Evolutionary conservation across 2,329 filamentous ascomycete genomes (phyloP), one percentile per base, ranked within the genome.

Genomic region (Xylaria sp.): DNA sequence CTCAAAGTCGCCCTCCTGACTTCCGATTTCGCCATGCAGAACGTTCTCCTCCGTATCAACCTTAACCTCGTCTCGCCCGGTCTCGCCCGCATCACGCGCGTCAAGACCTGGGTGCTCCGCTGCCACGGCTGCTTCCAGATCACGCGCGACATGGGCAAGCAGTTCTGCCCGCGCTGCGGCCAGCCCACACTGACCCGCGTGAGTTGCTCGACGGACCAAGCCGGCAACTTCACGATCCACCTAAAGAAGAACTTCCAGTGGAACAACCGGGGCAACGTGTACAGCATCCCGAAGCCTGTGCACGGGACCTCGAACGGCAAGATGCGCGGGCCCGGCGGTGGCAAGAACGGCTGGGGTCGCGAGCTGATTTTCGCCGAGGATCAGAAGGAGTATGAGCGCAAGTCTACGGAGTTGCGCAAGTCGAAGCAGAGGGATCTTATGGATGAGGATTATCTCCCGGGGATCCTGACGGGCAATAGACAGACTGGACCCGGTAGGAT

Each of bases 1-100:
- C 88, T 97, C 67, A 88, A 95, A 74, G 91, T 90, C 13, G 93
- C 92, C n/a, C 87, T 93, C 50, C 88, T 97, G 71, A 97, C 94
- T 1, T 92, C 89, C 58, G 94, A 99, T 78, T 97, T 90, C 76
- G 93, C 94, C 58, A 96, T 99, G 91, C 93, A 97, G 77, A 97
- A 97, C 73, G 92, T 97, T 6, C 84, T 94, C 1, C 82, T 99
- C 3, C 91, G 95, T 67, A 95, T 97, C 79, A 96, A 97, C 76
- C 84, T 99, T 56, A 91, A 94, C 72, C 84, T 97, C 9, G 82
- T 97, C 60, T 92, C 92, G 0, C 83, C 90, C 0, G 83, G 85
- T 13, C 80, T 97, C 62, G 83, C 90, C 63, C 86, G 92, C 68
- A 91, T 99, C 72, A 88, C 86, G 44, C 86, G 89, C 61, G 83